Evolutionary conservation across 371 early-diverging fungal genomes (phyloP), one percentile per base, ranked within the genome.

Genomic region (Batkoa obscura): DNA sequence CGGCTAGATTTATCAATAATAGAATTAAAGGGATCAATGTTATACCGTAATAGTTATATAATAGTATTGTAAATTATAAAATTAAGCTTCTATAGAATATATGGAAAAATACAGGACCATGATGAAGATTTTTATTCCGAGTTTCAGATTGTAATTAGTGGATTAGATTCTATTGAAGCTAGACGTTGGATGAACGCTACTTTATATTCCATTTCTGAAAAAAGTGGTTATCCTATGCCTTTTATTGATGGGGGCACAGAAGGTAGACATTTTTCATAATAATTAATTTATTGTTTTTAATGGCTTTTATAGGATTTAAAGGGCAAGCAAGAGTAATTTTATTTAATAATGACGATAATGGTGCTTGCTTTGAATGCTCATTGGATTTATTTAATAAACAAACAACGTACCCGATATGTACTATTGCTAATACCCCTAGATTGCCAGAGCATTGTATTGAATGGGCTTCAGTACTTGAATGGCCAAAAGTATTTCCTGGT

Each of bases 191-290:
- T 94, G 39, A 96, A 94, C 64, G 88, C 90, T 2, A 88, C 83
- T 30, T 53, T 93, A 17, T 69, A 85, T n/a, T 72, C 75, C 4
- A 79, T 93, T 76, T 77, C 72, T 4, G 86, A 87, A 39, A 70
- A 70, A 17, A 84, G 83, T 3, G 70, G 72, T 36, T 71, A 76
- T 55, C 75, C 79, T 0, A 94, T 81, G 60, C 89, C 90, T 6
- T 71, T 95, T 48, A 82, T 96, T 56, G 97, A 96, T 58, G 97
- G 97, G 4, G 97, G 97, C 8, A 94, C 94, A 1, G 97, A 96
- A 71, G 95, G 81, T 72, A 61, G 23, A 53, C 15, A 13, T 30
- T 0, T 0, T 35, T 37, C 3, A 35, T 36, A 10, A 10, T 12
- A 53, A 48, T 15, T 35, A 47, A 31, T 41, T 12, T 10, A 35